Base-by-base conservation (phyloP, 2,329 filamentous ascomycete genomes). In the Aspergillus tanneri region DNA sequence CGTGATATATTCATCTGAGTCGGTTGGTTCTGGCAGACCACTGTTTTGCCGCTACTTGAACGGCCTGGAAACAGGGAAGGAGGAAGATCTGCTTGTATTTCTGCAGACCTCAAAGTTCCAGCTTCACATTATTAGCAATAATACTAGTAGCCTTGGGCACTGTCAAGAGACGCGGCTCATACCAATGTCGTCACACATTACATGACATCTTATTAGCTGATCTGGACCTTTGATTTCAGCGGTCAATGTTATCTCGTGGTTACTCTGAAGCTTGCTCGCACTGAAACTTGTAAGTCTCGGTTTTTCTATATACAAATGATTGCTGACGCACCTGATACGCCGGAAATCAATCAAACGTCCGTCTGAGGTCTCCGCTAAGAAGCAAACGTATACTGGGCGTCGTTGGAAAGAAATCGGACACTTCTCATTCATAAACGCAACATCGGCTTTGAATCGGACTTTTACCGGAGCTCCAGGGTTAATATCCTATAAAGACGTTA, bases 181-280 rank as follows among this genome's bases (percentile, higher is more conserved):
- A 81, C 80, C 88, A 59, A 97, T 86, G 35, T 90, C 85, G 69
- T 96, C 92, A 56, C 91, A 97, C 66, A 88, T 87, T 40, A 91
- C 76, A 62, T 85, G 82, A 51, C 84, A 88, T 19, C 77, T 77
- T 25, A 93, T 79, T 3, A 77, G 71, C 47, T 86, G 80, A 14
- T 80, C 77, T 0, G 74, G 64, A 4, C 72, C 72, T 1, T 67
- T 77, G 16, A 90, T 64, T 0, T 79, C 71, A 1, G 84, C 79
- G 16, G 70, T 79, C 53, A 86, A 85, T 0, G 75, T 67, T 2
- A 90, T 63, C 8, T 84, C 78, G 19, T 85, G 80, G 0, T 78
- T 79, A 4, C 75, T 77, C n/a, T 78, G 75, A 7, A 96, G 66
- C 52, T 82, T 86, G 52, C 73, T 81, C 5, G 87, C 81, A 62